These are phyloP conservation scores for Trichoderma polysporum DNA, from an alignment of 2,329 filamentous ascomycete species.

Conservation along the genomic window DNA sequence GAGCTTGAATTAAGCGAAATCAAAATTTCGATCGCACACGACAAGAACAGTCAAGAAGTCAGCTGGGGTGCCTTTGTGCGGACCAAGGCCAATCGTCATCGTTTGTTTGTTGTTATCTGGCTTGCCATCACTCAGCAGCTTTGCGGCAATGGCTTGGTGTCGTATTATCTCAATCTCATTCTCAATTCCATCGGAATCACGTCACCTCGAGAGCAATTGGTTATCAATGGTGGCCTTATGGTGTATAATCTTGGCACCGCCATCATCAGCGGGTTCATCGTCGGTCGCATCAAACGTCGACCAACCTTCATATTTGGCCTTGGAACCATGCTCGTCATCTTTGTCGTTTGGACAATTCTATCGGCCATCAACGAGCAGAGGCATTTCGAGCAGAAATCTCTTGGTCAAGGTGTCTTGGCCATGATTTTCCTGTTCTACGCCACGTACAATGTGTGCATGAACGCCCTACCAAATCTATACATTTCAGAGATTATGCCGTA, in stretches of 20 bases:
- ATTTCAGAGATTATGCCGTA: slow-evolving; percentile 42
- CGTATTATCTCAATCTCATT: slow-evolving; percentile 41
- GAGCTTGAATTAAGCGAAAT: slow-evolving; percentile 42
- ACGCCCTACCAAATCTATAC: slow-evolving; percentile 48
- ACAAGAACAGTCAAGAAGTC: slow-evolving; percentile 35
- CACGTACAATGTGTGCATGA: slow-evolving; percentile 47
- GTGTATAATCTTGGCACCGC: slow-evolving; percentile 42
- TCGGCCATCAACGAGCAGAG: slow-evolving; percentile 32
- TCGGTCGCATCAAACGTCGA: slow-evolving; percentile 45
- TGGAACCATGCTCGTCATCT: slow-evolving; percentile 39
- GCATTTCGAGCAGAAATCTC: neutral
- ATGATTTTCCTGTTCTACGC: slow-evolving; percentile 49
- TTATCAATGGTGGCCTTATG: slow-evolving; percentile 44
- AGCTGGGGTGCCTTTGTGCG: slow-evolving; percentile 25
- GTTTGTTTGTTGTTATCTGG: slow-evolving; percentile 25
- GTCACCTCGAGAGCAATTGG: slow-evolving; percentile 39
- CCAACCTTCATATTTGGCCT: slow-evolving; percentile 40
- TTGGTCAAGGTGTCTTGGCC: slow-evolving; percentile 46
- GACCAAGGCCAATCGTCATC: slow-evolving; percentile 40
- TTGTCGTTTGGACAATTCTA: slow-evolving; percentile 41
- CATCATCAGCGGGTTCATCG: slow-evolving; percentile 37
- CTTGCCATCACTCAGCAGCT: slow-evolving; percentile 34
- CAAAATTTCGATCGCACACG: slow-evolving; percentile 34
- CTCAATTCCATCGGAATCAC: slow-evolving; percentile 41
- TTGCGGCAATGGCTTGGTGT: slow-evolving; percentile 35